Percentiles rank a stretch among this genome's conserved stretches.
Evolutionary conservation across 2,329 filamentous ascomycete species (phyloP).

Genomic region (Onygenales sp.): DNA sequence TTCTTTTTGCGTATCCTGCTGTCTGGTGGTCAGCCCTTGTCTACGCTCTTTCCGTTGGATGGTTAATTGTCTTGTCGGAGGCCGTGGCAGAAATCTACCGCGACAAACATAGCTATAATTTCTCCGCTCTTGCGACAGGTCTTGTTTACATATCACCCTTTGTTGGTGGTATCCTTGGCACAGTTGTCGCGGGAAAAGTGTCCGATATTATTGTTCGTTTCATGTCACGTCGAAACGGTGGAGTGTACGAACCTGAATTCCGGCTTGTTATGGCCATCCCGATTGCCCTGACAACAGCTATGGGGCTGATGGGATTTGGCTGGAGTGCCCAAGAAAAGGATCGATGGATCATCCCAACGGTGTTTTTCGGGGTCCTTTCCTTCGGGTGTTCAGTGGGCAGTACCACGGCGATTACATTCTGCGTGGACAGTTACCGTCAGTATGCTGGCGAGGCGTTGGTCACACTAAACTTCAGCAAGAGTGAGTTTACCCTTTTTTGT

Average conservation of each 20-base stretch:
- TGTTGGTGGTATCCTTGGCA: constrained; percentile 79
- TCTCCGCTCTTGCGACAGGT: constrained; percentile 69
- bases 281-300: constrained; percentile 64
- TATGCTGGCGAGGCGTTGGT: constrained; percentile 92
- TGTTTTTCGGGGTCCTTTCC: constrained; percentile 86
- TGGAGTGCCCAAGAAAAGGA: constrained; percentile 73
- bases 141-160: constrained; percentile 87
- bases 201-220: constrained; percentile 75
- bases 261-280: constrained; percentile 79
- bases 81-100: constrained; percentile 74
- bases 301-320: constrained; percentile 92
- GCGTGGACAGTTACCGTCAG: constrained; percentile 83
- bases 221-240: constrained; percentile 80
- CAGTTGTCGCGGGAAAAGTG: constrained; percentile 77
- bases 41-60: constrained; percentile 82
- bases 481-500: constrained; percentile 26
- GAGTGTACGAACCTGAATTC: constrained; percentile 91
- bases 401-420: constrained; percentile 88
- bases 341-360: constrained; percentile 80
- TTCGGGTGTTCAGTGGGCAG: constrained; percentile 87
- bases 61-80: constrained; percentile 92
- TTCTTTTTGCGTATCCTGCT: constrained; percentile 77
- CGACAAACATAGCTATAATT: constrained; percentile 61
- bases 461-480: constrained; percentile 90
- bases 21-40: constrained; percentile 81